Evolutionary conservation across 2,329 filamentous ascomycete genomes (phyloP).

Genomic region (Trichoderma gracile): DNA sequence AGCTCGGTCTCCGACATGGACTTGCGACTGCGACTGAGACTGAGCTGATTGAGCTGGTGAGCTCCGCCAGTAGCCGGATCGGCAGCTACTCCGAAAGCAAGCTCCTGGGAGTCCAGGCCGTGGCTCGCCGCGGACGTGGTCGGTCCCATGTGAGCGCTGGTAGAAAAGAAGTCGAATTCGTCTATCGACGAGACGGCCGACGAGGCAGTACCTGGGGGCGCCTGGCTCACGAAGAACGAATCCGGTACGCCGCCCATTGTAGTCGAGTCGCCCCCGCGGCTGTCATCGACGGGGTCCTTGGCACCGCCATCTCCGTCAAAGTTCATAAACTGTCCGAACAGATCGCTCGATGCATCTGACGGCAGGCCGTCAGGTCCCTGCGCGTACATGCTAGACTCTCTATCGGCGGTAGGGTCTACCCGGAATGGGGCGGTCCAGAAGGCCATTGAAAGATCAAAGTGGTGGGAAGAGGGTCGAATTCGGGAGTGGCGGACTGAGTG

Average conservation of each 20-base stretch:
- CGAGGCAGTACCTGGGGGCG: constrained; percentile 38
- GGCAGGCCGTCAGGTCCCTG: constrained; percentile 37
- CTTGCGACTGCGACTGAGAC: constrained; percentile 38
- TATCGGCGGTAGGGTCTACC: constrained; percentile 37
- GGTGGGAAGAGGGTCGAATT: constrained; percentile 9
- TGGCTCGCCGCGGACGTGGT: constrained; percentile 33
- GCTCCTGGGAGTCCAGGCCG: constrained; percentile 37
- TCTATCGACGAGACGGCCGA: constrained; percentile 41
- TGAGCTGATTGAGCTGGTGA: constrained; percentile 32
- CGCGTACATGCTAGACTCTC: constrained; percentile 42
- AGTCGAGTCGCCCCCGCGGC: constrained; percentile 29
- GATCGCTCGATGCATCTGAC: constrained; percentile 37
- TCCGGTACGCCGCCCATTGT: constrained; percentile 33
- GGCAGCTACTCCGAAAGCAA: constrained; percentile 30
- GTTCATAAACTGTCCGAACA: constrained; percentile 43
- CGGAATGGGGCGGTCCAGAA: constrained; percentile 42
- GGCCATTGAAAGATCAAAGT: constrained; percentile 34
- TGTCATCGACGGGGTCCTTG: constrained; percentile 29
- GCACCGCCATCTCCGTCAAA: constrained; percentile 35
- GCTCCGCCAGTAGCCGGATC: constrained; percentile 25
- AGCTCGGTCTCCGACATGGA: constrained; percentile 52
- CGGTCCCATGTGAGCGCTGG: constrained; percentile 37
- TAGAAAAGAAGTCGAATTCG: constrained; percentile 42
- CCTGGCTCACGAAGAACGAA: constrained; percentile 35
- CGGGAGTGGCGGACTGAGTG: constrained; percentile 11